Base-by-base conservation (phyloP, 495 filamentous ascomycete genomes). In the Neurospora tetraspora region DNA sequence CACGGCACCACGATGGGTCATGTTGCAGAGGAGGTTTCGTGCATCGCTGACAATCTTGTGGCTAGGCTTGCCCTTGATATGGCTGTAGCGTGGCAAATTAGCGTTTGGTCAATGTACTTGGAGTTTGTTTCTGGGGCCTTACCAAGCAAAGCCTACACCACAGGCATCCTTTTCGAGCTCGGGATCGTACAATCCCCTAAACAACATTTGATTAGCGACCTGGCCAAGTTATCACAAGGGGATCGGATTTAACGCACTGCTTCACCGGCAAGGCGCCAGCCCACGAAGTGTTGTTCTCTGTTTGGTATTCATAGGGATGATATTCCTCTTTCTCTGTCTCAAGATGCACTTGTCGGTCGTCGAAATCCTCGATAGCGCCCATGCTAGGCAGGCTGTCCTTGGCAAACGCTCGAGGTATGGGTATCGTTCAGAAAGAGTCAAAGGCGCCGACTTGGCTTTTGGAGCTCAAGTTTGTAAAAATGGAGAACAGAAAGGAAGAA, bases 1-100 rank as follows among this genome's bases (percentile, higher is more conserved):
- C 77, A 99, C 96, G 71, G 96, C 96, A 85, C 96, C 96, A 80
- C 96, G 91, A 85, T 99, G 96, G 88, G 96, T 98, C 96, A 99
- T 99, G 87, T 99, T 99, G 85, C 96, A 99, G 72, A 99, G 89
- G 59, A 99, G 87, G 81, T 94, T 95, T 74, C 93, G 91, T 70
- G 96, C 96, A 98, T 99, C 96, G 85, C 93, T 97, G 70, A 99
- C 91, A 78, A 99, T 99, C 82, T 99, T 99, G 85, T 99, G 96
- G 85, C 94, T 98, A 39, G 96, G 83, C 81, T 92, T 91, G 84
- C 96, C 96, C 86, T 99, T 99, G 81, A 98, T 98, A 79, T 98
- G 92, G 83, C 94, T 98, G 70, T 23, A 8, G 10, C 9, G 37
- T 39, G 70, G 80, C 69, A 77, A 73, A 20, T 5, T 5, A 20